Evolutionary conservation across 2,329 filamentous ascomycete genomes (phyloP), one percentile per base, ranked within the genome.

Genomic region (Arachnopeziza araneosa): DNA sequence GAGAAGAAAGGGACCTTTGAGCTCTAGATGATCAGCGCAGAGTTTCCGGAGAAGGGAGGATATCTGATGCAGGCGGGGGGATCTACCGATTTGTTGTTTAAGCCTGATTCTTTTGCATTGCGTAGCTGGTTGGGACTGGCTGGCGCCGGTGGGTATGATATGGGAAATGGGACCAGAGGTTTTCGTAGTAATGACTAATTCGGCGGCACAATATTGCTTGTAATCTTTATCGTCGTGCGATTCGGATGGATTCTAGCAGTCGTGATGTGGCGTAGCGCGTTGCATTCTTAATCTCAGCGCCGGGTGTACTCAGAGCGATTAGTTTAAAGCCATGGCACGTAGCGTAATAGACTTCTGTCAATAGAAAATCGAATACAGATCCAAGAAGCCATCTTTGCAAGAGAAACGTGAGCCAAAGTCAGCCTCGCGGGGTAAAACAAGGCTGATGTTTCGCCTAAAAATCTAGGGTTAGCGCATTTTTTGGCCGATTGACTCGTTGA

Each of bases 1-100:
- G 80, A 80, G 57, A 76, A 78, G 64, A 75, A 72, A 57, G 51
- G 57, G 60, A 56, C 54, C 51, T 54, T 56, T 22, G 56, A 58
- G 24, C 50, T 58, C 30, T 58, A 23, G 50, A 8, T 52, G 4
- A n/a, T 52, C 9, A 9, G 3, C 14, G 8, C 10, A n/a, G 50
- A 4, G 19, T 8, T 52, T 12, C 9, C 22, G 22, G n/a, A 52
- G 50, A 52, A 6, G 21, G 8, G 24, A 22, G 3, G 36, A 44
- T 44, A 44, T 44, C 7, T 7, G 7, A 44, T 44, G 36, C 6
- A 44, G 19, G 50, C 17, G n/a, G 21, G 17, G 24, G 50, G 21
- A 12, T 52, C 21, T 52, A n/a, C 9, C 9, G 50, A 24, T 22
- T n/a, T 30, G 26, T 30, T 44, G 30, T 32, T 44, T 19, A 19